Conservation (phyloP, 768 basidiomycete genomes). For the Scleroderma citrinum region DNA sequence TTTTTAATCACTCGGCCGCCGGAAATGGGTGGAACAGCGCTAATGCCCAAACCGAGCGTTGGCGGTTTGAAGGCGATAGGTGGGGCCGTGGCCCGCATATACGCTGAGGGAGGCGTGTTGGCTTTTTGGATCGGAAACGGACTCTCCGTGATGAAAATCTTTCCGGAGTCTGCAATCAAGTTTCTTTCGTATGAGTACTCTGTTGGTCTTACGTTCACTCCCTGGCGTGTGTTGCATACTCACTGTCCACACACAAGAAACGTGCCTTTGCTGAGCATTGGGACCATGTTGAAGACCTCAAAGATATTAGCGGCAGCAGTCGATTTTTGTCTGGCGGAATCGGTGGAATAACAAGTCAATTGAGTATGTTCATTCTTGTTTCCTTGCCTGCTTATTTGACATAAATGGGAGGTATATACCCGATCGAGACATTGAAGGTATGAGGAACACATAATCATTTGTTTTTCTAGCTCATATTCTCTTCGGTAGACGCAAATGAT, state of each 20-base stretch:
- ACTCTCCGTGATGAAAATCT: conserved; percentile 90
- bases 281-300: conserved; percentile 84
- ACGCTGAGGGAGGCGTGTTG: conserved; percentile 80
- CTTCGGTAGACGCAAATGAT: conserved; percentile 82
- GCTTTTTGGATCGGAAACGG: conserved; percentile 99
- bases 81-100: conserved; percentile 74
- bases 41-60: conserved; percentile 39
- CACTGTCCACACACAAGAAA: conserved; percentile 53
- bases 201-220: conserved; percentile 41
- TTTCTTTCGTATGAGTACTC: conserved; percentile 94
- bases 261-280: conserved; percentile 87
- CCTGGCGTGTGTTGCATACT: conserved; percentile 11
- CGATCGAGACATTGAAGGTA: conserved; percentile 93
- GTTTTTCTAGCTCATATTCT: conserved; percentile 1
- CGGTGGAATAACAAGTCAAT: conserved; percentile 90
- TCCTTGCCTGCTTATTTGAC: conserved; percentile 10
- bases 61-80: conserved; percentile 59
- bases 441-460: not conserved
- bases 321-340: conserved; percentile 94
- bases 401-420: conserved; percentile 73
- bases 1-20: conserved; percentile 90
- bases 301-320: conserved; percentile 86
- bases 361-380: conserved; percentile 48
- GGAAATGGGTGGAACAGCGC: conserved; percentile 54
- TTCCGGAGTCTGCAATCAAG: conserved; percentile 98